A percentile compares a stretch with the other conserved stretches of the same genome.
These are phyloP conservation scores for Russula ochroleuca DNA, from an alignment of 768 basidiomycete species.

Conservation along the genomic window DNA sequence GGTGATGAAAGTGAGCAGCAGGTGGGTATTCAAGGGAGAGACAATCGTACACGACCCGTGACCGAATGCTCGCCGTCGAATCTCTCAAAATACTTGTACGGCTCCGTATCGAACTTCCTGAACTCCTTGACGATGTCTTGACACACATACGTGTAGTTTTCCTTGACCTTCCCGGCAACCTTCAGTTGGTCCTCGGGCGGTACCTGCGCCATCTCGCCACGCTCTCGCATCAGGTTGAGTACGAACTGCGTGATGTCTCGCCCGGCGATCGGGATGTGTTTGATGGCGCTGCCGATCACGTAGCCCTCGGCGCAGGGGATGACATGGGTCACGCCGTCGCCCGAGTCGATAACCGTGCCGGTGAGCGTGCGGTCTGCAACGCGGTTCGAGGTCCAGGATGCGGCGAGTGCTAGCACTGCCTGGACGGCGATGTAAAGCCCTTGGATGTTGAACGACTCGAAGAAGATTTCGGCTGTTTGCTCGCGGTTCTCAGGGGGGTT, in stretches of 20 bases:
- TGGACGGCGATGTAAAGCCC: slow-evolving; percentile 98
- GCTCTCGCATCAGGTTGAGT: slow-evolving; percentile 90
- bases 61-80: slow-evolving; percentile 93
- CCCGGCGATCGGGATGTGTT: slow-evolving; percentile 97
- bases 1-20: slow-evolving; percentile 18
- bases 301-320: slow-evolving; percentile 96
- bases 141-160: slow-evolving; percentile 97
- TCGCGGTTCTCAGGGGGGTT: slow-evolving; percentile 98
- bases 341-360: slow-evolving; percentile 97
- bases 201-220: slow-evolving; percentile 85
- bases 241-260: slow-evolving; percentile 97
- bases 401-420: slow-evolving; percentile 95
- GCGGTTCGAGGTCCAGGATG: slow-evolving; percentile 91
- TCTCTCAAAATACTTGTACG: slow-evolving; percentile 89
- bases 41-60: slow-evolving; percentile 70
- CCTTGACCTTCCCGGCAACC: slow-evolving; percentile 92
- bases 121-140: slow-evolving; percentile 99
- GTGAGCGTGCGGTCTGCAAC: slow-evolving; percentile 89
- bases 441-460: slow-evolving; percentile 99
- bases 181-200: slow-evolving; percentile 93
- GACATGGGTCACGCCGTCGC: slow-evolving; percentile 98
- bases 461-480: slow-evolving; percentile 99
- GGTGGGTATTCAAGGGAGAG: not conserved
- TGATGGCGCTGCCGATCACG: slow-evolving; percentile 98
- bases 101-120: slow-evolving; percentile 95